These are phyloP conservation scores for Trichoderma citrinoviride DNA, from an alignment of 2,329 filamentous ascomycete genomes.

Conservation along the genomic window DNA sequence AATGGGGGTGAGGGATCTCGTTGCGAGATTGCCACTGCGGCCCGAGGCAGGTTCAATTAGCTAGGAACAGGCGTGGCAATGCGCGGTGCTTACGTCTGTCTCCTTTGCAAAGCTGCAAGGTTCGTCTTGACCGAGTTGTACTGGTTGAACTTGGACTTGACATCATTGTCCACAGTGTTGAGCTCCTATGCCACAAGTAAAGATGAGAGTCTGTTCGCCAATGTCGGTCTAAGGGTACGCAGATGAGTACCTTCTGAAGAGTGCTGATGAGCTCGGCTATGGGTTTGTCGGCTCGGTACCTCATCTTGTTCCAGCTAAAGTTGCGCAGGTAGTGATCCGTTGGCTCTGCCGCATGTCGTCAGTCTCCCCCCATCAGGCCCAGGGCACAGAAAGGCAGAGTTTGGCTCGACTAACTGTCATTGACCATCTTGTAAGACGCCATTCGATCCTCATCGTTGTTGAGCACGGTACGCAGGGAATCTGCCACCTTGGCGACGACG, in stretches of 20 bases:
- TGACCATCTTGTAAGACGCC: slow-evolving; percentile 85
- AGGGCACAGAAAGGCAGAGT: neutral
- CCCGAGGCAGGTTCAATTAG: neutral
- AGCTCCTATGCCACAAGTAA: slow-evolving; percentile 61
- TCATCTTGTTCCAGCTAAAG: slow-evolving; percentile 97
- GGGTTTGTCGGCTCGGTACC: slow-evolving; percentile 90
- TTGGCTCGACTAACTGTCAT: slow-evolving; percentile 68
- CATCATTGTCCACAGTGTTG: slow-evolving; percentile 88
- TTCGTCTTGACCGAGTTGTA: slow-evolving; percentile 90
- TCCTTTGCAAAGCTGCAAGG: slow-evolving; percentile 75
- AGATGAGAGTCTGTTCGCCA: neutral
- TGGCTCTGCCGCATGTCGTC: slow-evolving; percentile 63
- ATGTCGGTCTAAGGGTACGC: neutral
- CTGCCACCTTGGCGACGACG: slow-evolving; percentile 83
- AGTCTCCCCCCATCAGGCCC: slow-evolving; percentile 24
- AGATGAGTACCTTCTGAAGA: slow-evolving; percentile 69
- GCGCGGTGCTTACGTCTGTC: slow-evolving; percentile 68
- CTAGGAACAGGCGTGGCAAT: neutral
- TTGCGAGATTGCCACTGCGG: slow-evolving; percentile 81
- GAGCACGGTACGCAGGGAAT: slow-evolving; percentile 78
- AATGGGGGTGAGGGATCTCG: slow-evolving; percentile 87
- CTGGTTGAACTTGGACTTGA: slow-evolving; percentile 90
- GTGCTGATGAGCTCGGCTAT: slow-evolving; percentile 82
- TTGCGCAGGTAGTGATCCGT: slow-evolving; percentile 86
- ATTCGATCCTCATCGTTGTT: slow-evolving; percentile 82